Evolutionary conservation across 139 green algal genomes (phyloP).

Genomic region (Tetradesmus lagerheimii): DNA sequence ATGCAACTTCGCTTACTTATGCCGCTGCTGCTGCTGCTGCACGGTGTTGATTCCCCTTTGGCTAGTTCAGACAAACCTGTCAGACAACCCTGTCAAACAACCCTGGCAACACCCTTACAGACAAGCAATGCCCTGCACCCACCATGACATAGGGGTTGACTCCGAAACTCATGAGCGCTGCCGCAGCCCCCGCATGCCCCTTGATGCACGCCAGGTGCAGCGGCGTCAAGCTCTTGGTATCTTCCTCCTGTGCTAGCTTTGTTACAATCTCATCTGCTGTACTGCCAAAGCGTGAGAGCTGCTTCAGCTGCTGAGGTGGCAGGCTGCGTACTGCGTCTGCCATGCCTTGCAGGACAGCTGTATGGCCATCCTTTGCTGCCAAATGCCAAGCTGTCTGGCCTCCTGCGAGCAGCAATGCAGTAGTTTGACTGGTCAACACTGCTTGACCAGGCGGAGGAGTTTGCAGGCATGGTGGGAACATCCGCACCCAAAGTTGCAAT

Average conservation of each 20-base stretch:
- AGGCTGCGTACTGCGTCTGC: slow-evolving; percentile 44
- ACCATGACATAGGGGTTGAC: slow-evolving; percentile 53
- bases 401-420: slow-evolving; percentile 9
- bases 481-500: too few species aligned
- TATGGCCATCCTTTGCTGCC: slow-evolving; percentile 47
- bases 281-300: slow-evolving; percentile 36
- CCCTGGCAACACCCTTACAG: neutral
- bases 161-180: slow-evolving; percentile 42
- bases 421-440: too few species aligned
- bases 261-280: slow-evolving; percentile 46
- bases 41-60: neutral
- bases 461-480: neutral
- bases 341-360: slow-evolving; percentile 46
- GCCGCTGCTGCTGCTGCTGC: neutral
- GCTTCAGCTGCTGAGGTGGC: slow-evolving; percentile 11
- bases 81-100: too few species aligned
- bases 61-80: too few species aligned
- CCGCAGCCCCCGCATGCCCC: slow-evolving; percentile 45
- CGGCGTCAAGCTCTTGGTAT: slow-evolving; percentile 46
- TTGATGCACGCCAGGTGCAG: slow-evolving; percentile 59
- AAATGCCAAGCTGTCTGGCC: slow-evolving; percentile 55
- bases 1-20: neutral
- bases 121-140: neutral
- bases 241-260: neutral
- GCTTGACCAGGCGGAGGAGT: neutral